Evolutionary conservation across 2,329 filamentous ascomycete species (phyloP).

Genomic region (Aspergillus pseudoterreus): DNA sequence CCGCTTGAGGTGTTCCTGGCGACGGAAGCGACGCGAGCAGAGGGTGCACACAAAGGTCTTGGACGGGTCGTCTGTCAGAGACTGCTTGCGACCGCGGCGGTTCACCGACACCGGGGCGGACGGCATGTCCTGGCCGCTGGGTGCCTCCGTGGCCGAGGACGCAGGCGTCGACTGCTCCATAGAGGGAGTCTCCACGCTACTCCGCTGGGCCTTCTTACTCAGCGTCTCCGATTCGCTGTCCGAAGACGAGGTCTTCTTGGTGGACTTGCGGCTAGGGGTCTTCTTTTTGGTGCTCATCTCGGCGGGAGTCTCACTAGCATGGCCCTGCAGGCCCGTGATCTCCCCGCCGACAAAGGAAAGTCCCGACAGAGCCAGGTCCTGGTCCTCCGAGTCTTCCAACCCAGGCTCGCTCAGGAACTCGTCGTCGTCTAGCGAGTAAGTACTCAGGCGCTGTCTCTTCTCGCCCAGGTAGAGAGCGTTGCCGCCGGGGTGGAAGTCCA

Average conservation of each 20-base stretch:
- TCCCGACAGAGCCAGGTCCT: conserved; percentile 57
- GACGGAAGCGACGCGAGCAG: conserved; percentile 94
- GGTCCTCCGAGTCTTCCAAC: conserved; percentile 71
- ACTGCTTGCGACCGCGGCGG: conserved; percentile 96
- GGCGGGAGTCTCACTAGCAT: conserved; percentile 42
- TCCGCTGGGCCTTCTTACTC: conserved; percentile 27
- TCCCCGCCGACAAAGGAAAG: conserved; percentile 59
- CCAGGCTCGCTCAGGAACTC: conserved; percentile 73
- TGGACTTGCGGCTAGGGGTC: conserved; percentile 34
- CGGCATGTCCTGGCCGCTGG: conserved; percentile 41
- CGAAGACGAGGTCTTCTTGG: conserved; percentile 24
- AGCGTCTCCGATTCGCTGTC: conserved; percentile 29
- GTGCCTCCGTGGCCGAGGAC: conserved; percentile 46
- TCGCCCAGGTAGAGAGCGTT: conserved; percentile 59
- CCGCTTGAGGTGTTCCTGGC: conserved; percentile 97
- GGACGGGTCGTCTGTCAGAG: conserved; percentile 91
- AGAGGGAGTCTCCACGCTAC: conserved; percentile 37
- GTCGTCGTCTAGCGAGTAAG: conserved; percentile 71
- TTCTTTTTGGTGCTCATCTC: conserved; percentile 51
- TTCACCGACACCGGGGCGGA: conserved; percentile 58
- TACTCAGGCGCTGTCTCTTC: conserved; percentile 70
- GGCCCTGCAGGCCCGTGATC: conserved; percentile 16
- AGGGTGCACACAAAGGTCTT: conserved; percentile 98
- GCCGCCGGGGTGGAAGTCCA: conserved; percentile 61
- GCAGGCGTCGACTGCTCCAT: conserved; percentile 40